phyloP scores from a whole-genome alignment of 805 yeast genomes.

The Candida methanosorbosa region DNA sequence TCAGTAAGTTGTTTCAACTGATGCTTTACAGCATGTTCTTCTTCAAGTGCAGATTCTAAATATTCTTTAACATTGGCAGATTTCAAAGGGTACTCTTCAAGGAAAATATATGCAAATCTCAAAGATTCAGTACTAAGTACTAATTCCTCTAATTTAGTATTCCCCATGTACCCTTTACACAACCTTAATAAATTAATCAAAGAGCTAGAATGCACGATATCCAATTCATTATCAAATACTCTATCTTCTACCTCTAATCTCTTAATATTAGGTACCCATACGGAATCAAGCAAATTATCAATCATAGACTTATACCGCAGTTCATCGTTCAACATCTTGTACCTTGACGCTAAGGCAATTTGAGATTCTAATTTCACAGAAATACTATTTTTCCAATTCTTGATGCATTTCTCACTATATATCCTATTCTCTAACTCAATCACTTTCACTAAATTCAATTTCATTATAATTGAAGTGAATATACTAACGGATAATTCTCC shows the following conservation, averaged over 20 bases:
- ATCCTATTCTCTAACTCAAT: not conserved
- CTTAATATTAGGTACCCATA: not conserved
- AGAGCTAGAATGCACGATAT: no score
- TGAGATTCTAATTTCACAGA: slow-evolving; percentile 8
- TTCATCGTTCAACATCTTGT: slow-evolving; percentile 10
- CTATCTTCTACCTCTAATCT: no score
- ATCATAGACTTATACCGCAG: slow-evolving; percentile 9
- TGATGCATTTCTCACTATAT: not conserved
- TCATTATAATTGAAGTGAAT: slow-evolving; percentile 12
- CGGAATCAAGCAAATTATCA: slow-evolving; percentile 12
- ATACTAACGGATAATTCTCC: slow-evolving; percentile 4
- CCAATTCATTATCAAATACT: no score
- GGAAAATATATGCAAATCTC: slow-evolving; percentile 13
- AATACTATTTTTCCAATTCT: slow-evolving; percentile 6
- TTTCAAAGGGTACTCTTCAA: slow-evolving; percentile 17
- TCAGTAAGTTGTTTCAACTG: no score
- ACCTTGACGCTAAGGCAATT: slow-evolving; percentile 15
- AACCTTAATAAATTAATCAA: slow-evolving; percentile 13
- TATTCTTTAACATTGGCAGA: slow-evolving; percentile 5
- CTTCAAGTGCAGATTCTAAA: no score
- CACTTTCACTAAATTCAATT: slow-evolving; percentile 4
- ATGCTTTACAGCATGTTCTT: no score
- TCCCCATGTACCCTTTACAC: slow-evolving; percentile 6
- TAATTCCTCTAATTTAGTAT: slow-evolving; percentile 4
- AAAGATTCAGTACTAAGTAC: slow-evolving; percentile 5